phyloP scores from a whole-genome alignment of 2,329 filamentous ascomycete species.

The Rutstroemia sp. region DNA sequence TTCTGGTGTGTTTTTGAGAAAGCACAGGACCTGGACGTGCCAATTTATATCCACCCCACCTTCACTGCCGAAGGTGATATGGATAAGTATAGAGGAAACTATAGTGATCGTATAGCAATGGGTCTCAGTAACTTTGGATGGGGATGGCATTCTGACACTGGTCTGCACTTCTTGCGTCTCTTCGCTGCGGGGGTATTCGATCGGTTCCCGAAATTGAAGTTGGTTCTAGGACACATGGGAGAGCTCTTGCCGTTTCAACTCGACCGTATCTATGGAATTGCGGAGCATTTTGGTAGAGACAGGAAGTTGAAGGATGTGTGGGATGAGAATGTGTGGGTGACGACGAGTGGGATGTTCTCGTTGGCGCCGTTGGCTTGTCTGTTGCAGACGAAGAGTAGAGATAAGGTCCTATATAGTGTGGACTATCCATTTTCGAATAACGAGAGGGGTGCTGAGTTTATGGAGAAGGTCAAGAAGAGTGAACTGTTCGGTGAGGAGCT shows the following conservation, averaged over 20 bases:
- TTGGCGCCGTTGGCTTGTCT: constrained; percentile 40
- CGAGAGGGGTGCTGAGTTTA: constrained; percentile 40
- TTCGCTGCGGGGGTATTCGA: constrained; percentile 49
- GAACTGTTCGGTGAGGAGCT: constrained; percentile 42
- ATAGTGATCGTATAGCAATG: constrained; percentile 22
- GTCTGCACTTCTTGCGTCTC: constrained; percentile 40
- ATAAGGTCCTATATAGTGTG: constrained; percentile 47
- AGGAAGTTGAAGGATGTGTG: constrained; percentile 42
- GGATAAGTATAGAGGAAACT: constrained; percentile 27
- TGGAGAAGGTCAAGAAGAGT: constrained; percentile 41
- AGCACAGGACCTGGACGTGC: constrained; percentile 35
- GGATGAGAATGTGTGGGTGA: constrained; percentile 50
- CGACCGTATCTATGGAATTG: constrained; percentile 35
- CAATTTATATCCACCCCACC: constrained; percentile 37
- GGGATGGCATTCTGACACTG: constrained; percentile 46
- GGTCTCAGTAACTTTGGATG: constrained; percentile 37
- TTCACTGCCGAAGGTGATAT: constrained; percentile 29
- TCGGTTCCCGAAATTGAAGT: constrained; percentile 43
- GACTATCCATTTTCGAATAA: constrained; percentile 50
- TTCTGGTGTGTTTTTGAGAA: constrained; percentile 32
- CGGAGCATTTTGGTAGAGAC: constrained; percentile 28
- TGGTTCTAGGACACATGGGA: constrained; percentile 47
- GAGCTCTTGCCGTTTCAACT: constrained; percentile 48
- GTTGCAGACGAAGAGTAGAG: constrained; percentile 38
- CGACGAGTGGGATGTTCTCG: constrained; percentile 47